Percentiles rank a stretch among this genome's conserved stretches.
phyloP scores from a whole-genome alignment of 495 filamentous ascomycete species.

The Aspergillus wentii region DNA sequence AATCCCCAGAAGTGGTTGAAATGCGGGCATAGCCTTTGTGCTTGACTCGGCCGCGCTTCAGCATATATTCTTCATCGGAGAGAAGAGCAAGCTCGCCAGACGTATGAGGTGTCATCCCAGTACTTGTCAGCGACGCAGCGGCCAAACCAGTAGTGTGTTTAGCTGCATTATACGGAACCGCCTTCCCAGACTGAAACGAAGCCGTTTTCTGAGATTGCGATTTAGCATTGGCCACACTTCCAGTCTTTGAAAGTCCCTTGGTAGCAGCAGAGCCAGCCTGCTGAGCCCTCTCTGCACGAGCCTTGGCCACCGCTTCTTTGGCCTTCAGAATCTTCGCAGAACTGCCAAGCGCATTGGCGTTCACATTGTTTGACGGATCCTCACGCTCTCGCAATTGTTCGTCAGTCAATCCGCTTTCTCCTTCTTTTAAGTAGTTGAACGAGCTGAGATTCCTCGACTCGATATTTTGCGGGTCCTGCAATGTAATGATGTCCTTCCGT shows the following conservation, averaged over 20 bases:
- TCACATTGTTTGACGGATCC: slow-evolving; percentile 58
- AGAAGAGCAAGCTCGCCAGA: slow-evolving; percentile 77
- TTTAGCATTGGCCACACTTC: slow-evolving; percentile 5
- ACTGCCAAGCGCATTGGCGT: slow-evolving; percentile 69
- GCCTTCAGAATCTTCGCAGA: slow-evolving; percentile 86
- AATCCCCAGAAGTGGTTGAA: slow-evolving; percentile 72
- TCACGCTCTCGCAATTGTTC: slow-evolving; percentile 55
- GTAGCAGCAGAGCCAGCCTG: slow-evolving; percentile 21
- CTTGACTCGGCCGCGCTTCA: slow-evolving; percentile 82
- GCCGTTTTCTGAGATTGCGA: slow-evolving; percentile 18
- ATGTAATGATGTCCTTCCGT: slow-evolving; percentile 88
- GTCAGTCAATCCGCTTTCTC: slow-evolving; percentile 61
- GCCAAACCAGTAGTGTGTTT: slow-evolving; percentile 86
- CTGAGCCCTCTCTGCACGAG: slow-evolving; percentile 56
- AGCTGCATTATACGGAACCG: slow-evolving; percentile 76
- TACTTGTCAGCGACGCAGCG: slow-evolving; percentile 91
- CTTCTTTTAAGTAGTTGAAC: slow-evolving; percentile 88
- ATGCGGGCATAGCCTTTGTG: slow-evolving; percentile 85
- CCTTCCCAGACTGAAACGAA: slow-evolving; percentile 25
- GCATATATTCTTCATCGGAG: slow-evolving; percentile 92
- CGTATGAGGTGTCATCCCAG: slow-evolving; percentile 88
- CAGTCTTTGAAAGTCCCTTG: slow-evolving; percentile 39
- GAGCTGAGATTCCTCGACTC: slow-evolving; percentile 75
- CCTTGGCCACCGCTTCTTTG: slow-evolving; percentile 84
- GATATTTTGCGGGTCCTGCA: slow-evolving; percentile 95